Evolutionary conservation across 768 basidiomycete species (phyloP), one percentile per base, ranked within the genome.

Genomic region (Russula earlei): DNA sequence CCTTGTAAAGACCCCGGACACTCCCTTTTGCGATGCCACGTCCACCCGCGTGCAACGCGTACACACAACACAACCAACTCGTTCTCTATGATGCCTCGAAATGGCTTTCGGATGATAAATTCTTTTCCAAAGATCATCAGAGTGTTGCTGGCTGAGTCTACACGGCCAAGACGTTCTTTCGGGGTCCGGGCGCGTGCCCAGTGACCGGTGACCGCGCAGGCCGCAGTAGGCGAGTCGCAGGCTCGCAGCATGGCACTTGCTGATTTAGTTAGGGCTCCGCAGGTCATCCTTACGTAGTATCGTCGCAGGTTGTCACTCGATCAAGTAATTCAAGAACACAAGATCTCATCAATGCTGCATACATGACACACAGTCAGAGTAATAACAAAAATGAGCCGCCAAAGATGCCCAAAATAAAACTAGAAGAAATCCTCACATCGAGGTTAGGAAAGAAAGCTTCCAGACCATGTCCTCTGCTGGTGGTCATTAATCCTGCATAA

Each of bases 351-450:
- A 47, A 43, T 8, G 8, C 52, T 44, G 47, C 47, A 58, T 47
- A 58, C 56, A 58, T 58, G 56, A 58, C 56, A 37, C 53, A 36
- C 56, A 49, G 52, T 38, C 24, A 10, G 14, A 31, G 15, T 40
- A 25, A 43, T 7, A 19, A 43, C 9, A 19, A 8, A 52, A 38
- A 48, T 25, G 17, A n/a, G 31, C 14, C 20, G 9, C 43, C 14
- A 14, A 46, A 43, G 11, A 20, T 24, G 19, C 12, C 43, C 24
- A 7, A 27, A 19, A 22, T 44, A 38, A 40, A 48, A 54, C 38
- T 31, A 36, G 29, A 53, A 58, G 25, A 7, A 36, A 37, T 27
- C 52, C 52, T 43, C 56, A 58, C 56, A 58, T 37, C 27, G 41
- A 49, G 52, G 56, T 15, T 17, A 37, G 37, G 8, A 27, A 27